Base-by-base conservation (phyloP, 306 rosid genomes). In the Dalbergia oliveri region DNA sequence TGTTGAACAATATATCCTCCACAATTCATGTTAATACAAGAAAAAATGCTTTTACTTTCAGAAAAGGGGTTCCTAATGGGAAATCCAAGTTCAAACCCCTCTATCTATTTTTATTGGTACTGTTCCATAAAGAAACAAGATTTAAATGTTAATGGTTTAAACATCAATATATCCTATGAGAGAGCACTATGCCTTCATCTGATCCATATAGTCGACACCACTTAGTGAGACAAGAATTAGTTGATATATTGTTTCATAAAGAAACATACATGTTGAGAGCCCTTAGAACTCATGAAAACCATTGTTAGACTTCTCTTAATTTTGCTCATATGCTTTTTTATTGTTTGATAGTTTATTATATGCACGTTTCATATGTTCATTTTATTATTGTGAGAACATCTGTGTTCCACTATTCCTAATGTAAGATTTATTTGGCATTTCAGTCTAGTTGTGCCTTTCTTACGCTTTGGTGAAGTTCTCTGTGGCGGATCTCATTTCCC, bases 381-480 rank as follows among this genome's bases (percentile, higher is more conserved):
- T 57, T 47, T 54, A 34, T 53, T 81, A 58, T 60, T 19, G 18
- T 68, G 57, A 51, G 81, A 72, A 26, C 34, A 35, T 53, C 57
- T 51, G 41, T 37, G 7, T 37, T 37, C 41, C 7, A 37, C 16
- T 54, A 10, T 37, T 69, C 65, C 69, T 56, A 34, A 75, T 44
- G 62, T 63, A 59, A 54, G 11, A 16, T 66, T 41, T 49, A 26
- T 66, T 81, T 67, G 67, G 15, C 23, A 81, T 85, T 76, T 84
- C 87, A 95, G 99, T 82, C 73, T 95, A 80, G 78, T 95, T 73
- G 89, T 95, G 66, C 97, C 99, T 16, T 95, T 91, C 89, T 81
- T 95, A 86, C 98, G 98, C 81, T 77, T 95, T 16, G 99, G 99
- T 76, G 98, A 95, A 91, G 35, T 82, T 59, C 61, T 93, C 81